A percentile compares a stretch with the other conserved stretches of the same genome.
phyloP scores from a whole-genome alignment of 176 grass and related monocot species.

The Cocos nucifera region DNA sequence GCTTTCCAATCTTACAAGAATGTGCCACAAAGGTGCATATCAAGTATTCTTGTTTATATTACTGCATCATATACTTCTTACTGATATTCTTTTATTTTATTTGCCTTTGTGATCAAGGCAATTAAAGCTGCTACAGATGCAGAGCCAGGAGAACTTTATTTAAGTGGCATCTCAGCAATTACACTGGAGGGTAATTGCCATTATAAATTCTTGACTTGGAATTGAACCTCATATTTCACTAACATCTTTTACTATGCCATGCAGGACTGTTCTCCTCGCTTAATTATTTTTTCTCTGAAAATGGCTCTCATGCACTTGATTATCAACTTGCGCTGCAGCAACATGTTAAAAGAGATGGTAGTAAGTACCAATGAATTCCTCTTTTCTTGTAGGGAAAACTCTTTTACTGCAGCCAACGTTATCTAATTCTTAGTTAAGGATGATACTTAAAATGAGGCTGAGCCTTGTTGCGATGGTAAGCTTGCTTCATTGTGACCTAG shows the following conservation, averaged over 20 bases:
- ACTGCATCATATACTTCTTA: neutral
- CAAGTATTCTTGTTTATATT: neutral
- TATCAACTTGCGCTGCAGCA: slow-evolving; percentile 87
- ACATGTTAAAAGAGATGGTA: slow-evolving; percentile 66
- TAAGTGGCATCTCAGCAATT: slow-evolving; percentile 54
- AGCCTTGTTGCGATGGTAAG: no score
- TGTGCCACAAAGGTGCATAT: slow-evolving; percentile 74
- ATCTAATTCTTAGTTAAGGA: no score
- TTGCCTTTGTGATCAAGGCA: slow-evolving; percentile 31
- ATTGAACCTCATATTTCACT: no score
- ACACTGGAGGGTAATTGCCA: slow-evolving; percentile 58
- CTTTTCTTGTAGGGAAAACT: no score
- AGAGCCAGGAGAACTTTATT: slow-evolving; percentile 46
- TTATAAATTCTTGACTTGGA: no score
- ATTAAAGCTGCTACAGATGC: slow-evolving; percentile 77
- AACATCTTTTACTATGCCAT: slow-evolving; percentile 14
- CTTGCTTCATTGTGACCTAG: no score
- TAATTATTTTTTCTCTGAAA: slow-evolving; percentile 58
- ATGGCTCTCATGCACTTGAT: slow-evolving; percentile 50
- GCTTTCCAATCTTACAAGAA: slow-evolving; percentile 72
- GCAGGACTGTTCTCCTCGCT: slow-evolving; percentile 88
- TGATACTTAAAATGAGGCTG: no score
- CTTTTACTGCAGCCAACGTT: no score
- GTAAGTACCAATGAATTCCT: slow-evolving; percentile 8
- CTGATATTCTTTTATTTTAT: neutral